Percentiles rank a stretch among this genome's conserved stretches.
These are phyloP conservation scores for Ramularia collo-cygni DNA, from an alignment of 2,329 filamentous ascomycete genomes.

Conservation along the genomic window DNA sequence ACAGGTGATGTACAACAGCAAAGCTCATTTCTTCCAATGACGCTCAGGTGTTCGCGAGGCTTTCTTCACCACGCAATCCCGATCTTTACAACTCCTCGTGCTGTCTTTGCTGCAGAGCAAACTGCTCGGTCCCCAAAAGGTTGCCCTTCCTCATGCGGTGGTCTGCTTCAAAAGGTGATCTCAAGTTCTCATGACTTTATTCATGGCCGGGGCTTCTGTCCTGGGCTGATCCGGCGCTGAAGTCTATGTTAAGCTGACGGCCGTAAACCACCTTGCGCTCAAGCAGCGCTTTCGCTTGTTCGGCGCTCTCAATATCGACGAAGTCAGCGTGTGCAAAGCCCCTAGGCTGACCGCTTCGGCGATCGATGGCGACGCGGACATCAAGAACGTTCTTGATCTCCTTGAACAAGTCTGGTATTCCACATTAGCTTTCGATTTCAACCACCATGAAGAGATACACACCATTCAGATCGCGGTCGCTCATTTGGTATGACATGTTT, in stretches of 20 bases:
- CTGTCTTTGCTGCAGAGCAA: too few species aligned
- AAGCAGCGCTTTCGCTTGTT: conserved; percentile 52
- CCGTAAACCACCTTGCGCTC: conserved; percentile 55
- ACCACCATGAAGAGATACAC: conserved; percentile 5
- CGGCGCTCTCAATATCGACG: conserved; percentile 58
- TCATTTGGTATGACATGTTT: conserved; percentile 80
- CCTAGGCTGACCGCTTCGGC: conserved; percentile 69
- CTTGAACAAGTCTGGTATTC: conserved; percentile 54
- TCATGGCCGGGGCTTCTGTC: too few species aligned
- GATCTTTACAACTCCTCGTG: too few species aligned
- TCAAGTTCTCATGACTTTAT: too few species aligned
- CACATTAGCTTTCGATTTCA: background rate
- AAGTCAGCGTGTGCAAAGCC: conserved; percentile 86
- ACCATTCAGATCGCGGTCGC: conserved; percentile 69
- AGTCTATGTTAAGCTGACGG: conserved; percentile 61
- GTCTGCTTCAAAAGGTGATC: too few species aligned
- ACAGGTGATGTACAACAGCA: too few species aligned
- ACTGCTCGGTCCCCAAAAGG: too few species aligned
- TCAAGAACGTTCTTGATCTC: conserved; percentile 63
- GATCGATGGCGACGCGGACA: conserved; percentile 76
- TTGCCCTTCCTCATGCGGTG: too few species aligned
- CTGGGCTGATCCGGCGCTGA: conserved; percentile 17
- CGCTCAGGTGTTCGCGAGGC: too few species aligned
- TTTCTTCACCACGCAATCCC: too few species aligned
- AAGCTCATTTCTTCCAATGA: too few species aligned